Percentiles rank a stretch among this genome's conserved stretches.
These are phyloP conservation scores for Aspergillus saccharolyticus DNA, from an alignment of 495 filamentous ascomycete genomes.

Conservation along the genomic window DNA sequence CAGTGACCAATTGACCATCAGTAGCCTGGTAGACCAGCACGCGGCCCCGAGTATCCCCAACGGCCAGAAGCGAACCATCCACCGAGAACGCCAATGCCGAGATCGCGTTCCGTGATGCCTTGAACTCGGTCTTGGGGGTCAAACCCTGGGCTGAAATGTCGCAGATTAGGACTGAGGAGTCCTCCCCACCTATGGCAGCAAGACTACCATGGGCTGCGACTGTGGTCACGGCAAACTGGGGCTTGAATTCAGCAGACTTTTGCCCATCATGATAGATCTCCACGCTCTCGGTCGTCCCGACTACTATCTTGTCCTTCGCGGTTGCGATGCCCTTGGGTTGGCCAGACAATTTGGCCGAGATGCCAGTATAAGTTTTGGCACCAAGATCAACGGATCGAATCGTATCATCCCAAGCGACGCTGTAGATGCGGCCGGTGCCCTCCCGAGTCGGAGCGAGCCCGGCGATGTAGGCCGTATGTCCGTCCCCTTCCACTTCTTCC, in stretches of 20 bases:
- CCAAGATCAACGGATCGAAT: slow-evolving; percentile 68
- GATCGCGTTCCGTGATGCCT: slow-evolving; percentile 36
- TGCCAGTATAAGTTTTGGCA: slow-evolving; percentile 55
- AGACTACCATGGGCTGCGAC: slow-evolving; percentile 60
- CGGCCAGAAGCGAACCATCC: slow-evolving; percentile 66
- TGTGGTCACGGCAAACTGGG: slow-evolving; percentile 61
- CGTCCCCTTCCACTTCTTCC: slow-evolving; percentile 65
- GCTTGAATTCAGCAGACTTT: slow-evolving; percentile 53
- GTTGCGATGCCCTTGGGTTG: slow-evolving; percentile 58
- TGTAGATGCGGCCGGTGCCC: slow-evolving; percentile 61
- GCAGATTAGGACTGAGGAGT: slow-evolving; percentile 68
- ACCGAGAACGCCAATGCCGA: slow-evolving; percentile 71
- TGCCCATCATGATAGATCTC: slow-evolving; percentile 58
- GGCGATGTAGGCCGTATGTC: slow-evolving; percentile 77
- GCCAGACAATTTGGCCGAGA: slow-evolving; percentile 45
- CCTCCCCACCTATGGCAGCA: slow-evolving; percentile 73
- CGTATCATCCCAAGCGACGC: slow-evolving; percentile 93
- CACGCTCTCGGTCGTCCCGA: slow-evolving; percentile 62
- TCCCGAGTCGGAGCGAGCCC: slow-evolving; percentile 58
- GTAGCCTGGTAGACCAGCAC: slow-evolving; percentile 65
- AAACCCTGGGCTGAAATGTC: slow-evolving; percentile 46
- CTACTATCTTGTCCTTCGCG: slow-evolving; percentile 47
- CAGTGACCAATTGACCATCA: slow-evolving; percentile 45
- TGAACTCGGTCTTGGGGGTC: slow-evolving; percentile 41
- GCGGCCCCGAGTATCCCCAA: slow-evolving; percentile 79